Base-by-base conservation (phyloP, 495 filamentous ascomycete genomes). In the Penicillium tannophilum region DNA sequence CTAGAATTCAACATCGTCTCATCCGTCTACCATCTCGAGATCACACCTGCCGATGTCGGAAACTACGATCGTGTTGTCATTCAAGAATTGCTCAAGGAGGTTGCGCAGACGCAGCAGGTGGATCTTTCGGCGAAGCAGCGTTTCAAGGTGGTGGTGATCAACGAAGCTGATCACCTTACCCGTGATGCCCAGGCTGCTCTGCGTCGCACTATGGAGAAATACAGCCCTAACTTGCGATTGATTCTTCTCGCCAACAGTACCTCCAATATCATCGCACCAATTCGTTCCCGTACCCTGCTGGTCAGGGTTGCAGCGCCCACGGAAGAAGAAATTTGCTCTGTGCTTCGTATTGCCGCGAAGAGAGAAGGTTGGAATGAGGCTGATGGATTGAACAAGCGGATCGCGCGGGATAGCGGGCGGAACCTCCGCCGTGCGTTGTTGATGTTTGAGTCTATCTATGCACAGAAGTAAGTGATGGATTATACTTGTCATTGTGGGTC, bases 121-220 rank as follows among this genome's bases (percentile, higher is more conserved):
- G 94, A 98, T 70, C 81, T 90, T 56, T 74, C 83, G 7, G 94
- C 95, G 28, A 89, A 86, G 68, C 94, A 98, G 70, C 83, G 86
- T 45, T 98, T 98, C 79, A 98, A 98, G 77, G 91, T 98, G 12
- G 95, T 98, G 2, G 92, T 98, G 36, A 97, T 98, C 79, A 98
- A 98, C 67, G 94, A 98, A 77, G 94, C 94, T n/a, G 95, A 98
- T 65, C 89, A 96, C 65, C 78, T 98, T 48, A 95, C 89, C 1
- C 77, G 94, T 43, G 94, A 98, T 83, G 94, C 94, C 7, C 94
- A 98, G 75, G 95, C 95, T 1, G 94, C 94, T 51, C 79, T 98
- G 69, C 84, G 94, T 69, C 82, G 94, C 55, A 98, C 94, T 0
- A 98, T 98, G 94, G 94, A 98, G 78, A 98, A 98, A 79, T 98